These are phyloP conservation scores for Penicillium samsonianum DNA, from an alignment of 495 filamentous ascomycete genomes.

Conservation along the genomic window DNA sequence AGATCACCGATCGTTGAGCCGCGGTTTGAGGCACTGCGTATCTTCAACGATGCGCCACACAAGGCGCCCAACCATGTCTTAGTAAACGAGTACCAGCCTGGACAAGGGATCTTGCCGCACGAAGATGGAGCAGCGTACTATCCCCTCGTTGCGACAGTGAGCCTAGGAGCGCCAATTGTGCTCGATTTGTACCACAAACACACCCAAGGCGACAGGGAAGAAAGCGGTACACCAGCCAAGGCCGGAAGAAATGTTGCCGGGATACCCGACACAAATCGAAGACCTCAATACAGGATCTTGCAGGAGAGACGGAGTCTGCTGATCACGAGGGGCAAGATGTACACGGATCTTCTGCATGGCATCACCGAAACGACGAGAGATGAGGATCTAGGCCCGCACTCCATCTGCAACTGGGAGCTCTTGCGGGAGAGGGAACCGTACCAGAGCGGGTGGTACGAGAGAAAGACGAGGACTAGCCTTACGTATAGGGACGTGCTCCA, in stretches of 20 bases:
- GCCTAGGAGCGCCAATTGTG: constrained; percentile 73
- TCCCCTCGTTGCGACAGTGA: constrained; percentile 86
- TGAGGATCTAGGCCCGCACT: constrained; percentile 56
- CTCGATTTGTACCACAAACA: constrained; percentile 74
- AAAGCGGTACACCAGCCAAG: neutral
- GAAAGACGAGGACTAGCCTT: constrained; percentile 75
- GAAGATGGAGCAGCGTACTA: constrained; percentile 90
- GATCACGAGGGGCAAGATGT: constrained; percentile 67
- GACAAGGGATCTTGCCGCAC: constrained; percentile 94
- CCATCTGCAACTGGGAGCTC: constrained; percentile 81
- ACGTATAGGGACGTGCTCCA: constrained; percentile 93
- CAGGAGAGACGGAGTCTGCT: constrained; percentile 86
- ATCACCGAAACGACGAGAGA: constrained; percentile 65
- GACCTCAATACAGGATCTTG: constrained; percentile 66
- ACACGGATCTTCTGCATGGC: constrained; percentile 74
- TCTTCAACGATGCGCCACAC: constrained; percentile 76
- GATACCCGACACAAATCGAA: neutral
- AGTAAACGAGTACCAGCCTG: constrained; percentile 86
- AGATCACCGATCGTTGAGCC: constrained; percentile 62
- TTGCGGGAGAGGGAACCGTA: constrained; percentile 63
- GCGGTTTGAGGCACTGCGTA: constrained; percentile 57
- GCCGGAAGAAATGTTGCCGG: constrained; percentile 30
- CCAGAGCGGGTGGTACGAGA: constrained; percentile 55
- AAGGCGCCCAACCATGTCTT: constrained; percentile 83
- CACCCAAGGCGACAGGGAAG: constrained; percentile 34